phyloP scores from a whole-genome alignment of 495 filamentous ascomycete species.

The Penicillium turbatum region DNA sequence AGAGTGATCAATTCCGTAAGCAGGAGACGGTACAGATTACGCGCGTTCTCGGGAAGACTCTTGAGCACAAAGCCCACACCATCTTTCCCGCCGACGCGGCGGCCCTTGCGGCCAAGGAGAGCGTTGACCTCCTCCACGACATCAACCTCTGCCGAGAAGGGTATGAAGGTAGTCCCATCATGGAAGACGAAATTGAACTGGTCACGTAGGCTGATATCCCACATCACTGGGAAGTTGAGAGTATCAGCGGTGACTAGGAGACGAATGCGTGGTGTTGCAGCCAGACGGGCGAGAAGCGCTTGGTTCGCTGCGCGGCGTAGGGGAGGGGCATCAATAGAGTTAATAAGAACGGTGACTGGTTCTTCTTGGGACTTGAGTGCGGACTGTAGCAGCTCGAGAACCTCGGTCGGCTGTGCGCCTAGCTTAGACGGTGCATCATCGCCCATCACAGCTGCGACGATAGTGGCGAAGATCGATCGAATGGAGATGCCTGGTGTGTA shows the following conservation, averaged over 20 bases:
- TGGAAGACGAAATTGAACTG: slow-evolving; percentile 86
- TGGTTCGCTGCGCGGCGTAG: slow-evolving; percentile 70
- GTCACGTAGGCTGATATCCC: slow-evolving; percentile 76
- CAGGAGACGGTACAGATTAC: slow-evolving; percentile 75
- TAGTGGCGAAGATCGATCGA: slow-evolving; percentile 70
- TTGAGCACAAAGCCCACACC: slow-evolving; percentile 88
- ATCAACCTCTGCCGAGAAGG: slow-evolving; percentile 66
- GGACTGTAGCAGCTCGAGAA: slow-evolving; percentile 58
- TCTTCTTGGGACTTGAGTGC: slow-evolving; percentile 48
- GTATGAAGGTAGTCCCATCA: slow-evolving; percentile 84
- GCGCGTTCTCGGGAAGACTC: slow-evolving; percentile 86
- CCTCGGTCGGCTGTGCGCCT: slow-evolving; percentile 59
- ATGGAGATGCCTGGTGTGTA: slow-evolving; percentile 72
- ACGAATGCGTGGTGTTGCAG: slow-evolving; percentile 66
- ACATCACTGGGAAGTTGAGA: slow-evolving; percentile 79
- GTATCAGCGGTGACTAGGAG: slow-evolving; percentile 81
- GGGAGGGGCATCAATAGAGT: slow-evolving; percentile 76
- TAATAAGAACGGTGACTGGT: slow-evolving; percentile 67
- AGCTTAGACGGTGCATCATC: slow-evolving; percentile 51
- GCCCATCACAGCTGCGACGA: slow-evolving; percentile 63
- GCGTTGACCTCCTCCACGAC: slow-evolving; percentile 84
- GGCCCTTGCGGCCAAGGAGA: slow-evolving; percentile 78
- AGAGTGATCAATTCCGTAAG: slow-evolving; percentile 78
- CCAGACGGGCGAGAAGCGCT: slow-evolving; percentile 68
- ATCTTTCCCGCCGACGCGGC: slow-evolving; percentile 80